A percentile compares a stretch with the other conserved stretches of the same genome.
Evolutionary conservation across 2,329 filamentous ascomycete genomes (phyloP).

Genomic region (Penicillium brasilianum): DNA sequence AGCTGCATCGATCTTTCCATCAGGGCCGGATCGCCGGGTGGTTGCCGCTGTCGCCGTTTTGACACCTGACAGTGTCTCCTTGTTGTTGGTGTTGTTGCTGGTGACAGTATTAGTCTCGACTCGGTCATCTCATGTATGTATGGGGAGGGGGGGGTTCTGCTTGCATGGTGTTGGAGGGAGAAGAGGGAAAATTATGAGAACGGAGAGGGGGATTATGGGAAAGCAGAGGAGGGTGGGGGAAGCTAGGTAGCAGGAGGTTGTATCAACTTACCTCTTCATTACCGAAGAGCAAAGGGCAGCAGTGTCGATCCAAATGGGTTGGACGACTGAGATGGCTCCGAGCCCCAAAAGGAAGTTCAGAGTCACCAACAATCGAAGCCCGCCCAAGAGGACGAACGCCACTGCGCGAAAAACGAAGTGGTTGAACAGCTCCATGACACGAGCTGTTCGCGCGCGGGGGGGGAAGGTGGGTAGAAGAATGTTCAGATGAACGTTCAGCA

Average conservation of each 20-base stretch:
- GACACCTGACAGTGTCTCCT: conserved; percentile 10
- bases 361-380: not conserved
- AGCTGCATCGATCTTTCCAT: not conserved
- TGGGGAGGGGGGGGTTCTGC: not conserved
- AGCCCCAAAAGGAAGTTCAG: not conserved
- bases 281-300: not conserved
- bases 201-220: not conserved
- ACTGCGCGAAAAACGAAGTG: not conserved
- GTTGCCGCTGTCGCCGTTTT: not conserved
- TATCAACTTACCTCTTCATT: conserved; percentile 6
- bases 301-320: not conserved
- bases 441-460: not conserved
- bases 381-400: not conserved
- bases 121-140: not conserved
- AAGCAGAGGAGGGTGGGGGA: not conserved
- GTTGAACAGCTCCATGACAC: not conserved
- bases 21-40: not conserved
- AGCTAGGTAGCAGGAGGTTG: not conserved
- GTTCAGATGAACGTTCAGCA: conserved; percentile 4
- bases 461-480: not conserved
- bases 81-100: conserved; percentile 7
- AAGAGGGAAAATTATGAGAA: not conserved
- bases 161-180: not conserved
- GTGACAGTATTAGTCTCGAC: not conserved
- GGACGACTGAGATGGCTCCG: not conserved